Percentiles rank a stretch among this genome's conserved stretches.
Evolutionary conservation across 169 alveolate genomes (phyloP).

Genomic region (Miamiensis avidus): DNA sequence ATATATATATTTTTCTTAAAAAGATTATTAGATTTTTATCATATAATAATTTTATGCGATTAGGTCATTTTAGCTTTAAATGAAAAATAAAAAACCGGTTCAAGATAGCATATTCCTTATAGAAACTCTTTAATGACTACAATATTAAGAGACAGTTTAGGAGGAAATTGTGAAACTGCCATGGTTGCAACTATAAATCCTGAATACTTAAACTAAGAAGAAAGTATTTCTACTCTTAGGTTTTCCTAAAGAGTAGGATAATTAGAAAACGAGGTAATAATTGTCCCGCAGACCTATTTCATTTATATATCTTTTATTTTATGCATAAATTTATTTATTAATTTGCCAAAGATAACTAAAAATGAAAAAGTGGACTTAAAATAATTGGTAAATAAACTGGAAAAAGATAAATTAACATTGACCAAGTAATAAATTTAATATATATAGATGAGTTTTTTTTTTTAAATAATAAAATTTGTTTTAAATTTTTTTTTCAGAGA

Average conservation of each 20-base stretch:
- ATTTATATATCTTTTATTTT: no score
- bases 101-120: slow-evolving; percentile 81
- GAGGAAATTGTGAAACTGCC: slow-evolving; percentile 84
- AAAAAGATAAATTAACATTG: neutral
- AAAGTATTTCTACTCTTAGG: slow-evolving; percentile 79
- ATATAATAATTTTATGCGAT: no score
- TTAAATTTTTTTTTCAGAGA: neutral
- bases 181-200: slow-evolving; percentile 73
- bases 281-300: no score
- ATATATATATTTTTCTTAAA: neutral
- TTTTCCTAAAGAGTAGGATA: slow-evolving; percentile 79
- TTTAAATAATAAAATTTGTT: no score
- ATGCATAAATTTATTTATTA: no score
- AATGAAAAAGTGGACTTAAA: slow-evolving; percentile 12
- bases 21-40: no score
- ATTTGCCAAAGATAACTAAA: slow-evolving; percentile 6
- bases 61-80: slow-evolving; percentile 74
- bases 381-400: neutral
- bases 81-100: slow-evolving; percentile 67
- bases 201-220: slow-evolving; percentile 70
- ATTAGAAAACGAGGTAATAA: slow-evolving; percentile 65
- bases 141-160: slow-evolving; percentile 80
- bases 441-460: neutral
- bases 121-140: slow-evolving; percentile 85
- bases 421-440: neutral